A percentile compares a stretch with the other conserved stretches of the same genome.
These are phyloP conservation scores for Sclerotinia nivalis DNA, from an alignment of 2,329 filamentous ascomycete genomes.

Conservation along the genomic window DNA sequence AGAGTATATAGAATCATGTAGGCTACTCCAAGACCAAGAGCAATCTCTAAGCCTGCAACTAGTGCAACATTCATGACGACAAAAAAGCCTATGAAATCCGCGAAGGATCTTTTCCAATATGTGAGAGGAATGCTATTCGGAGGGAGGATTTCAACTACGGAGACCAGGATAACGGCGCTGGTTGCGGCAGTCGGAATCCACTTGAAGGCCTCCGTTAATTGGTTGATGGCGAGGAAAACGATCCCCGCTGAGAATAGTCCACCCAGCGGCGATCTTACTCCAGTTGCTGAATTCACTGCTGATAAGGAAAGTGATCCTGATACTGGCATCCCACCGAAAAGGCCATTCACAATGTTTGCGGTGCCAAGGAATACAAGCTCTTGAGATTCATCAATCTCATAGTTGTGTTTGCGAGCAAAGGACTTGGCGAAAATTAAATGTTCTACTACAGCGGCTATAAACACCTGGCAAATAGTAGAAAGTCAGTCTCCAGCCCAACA, in stretches of 20 bases:
- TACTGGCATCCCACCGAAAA: conserved; percentile 64
- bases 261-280: conserved; percentile 61
- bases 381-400: conserved; percentile 63
- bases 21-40: background rate
- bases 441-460: conserved; percentile 58
- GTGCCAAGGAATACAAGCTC: conserved; percentile 64
- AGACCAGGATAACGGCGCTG: conserved; percentile 57
- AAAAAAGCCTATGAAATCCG: conserved; percentile 58
- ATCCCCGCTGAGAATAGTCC: conserved; percentile 62
- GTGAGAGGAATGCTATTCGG: background rate
- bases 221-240: conserved; percentile 62
- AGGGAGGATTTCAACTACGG: background rate
- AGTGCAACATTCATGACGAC: conserved; percentile 13
- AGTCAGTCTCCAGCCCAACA: background rate
- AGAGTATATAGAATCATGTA: conserved; percentile 16
- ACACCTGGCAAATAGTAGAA: conserved; percentile 40
- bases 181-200: conserved; percentile 69
- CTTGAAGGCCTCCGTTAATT: conserved; percentile 60
- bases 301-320: conserved; percentile 68
- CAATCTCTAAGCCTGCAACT: background rate
- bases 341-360: conserved; percentile 63
- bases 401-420: conserved; percentile 62
- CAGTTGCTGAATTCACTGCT: conserved; percentile 65
- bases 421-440: conserved; percentile 65
- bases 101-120: conserved; percentile 53